phyloP scores from a whole-genome alignment of 306 rosid species.

The Glycyrrhiza uralensis region DNA sequence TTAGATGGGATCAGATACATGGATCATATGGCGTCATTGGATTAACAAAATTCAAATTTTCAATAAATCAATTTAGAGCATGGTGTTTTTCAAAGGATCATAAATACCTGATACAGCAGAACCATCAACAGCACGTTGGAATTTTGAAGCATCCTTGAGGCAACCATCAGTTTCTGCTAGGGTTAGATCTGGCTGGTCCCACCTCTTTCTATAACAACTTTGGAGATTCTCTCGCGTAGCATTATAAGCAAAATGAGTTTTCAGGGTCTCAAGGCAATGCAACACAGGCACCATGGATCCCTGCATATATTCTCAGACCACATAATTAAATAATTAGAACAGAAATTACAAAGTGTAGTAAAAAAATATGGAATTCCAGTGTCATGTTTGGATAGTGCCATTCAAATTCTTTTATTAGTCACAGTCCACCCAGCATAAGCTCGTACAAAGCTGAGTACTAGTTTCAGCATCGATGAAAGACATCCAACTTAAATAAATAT shows the following conservation, averaged over 20 bases:
- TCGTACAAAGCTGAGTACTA: slow-evolving; percentile 5
- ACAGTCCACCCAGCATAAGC: slow-evolving; percentile 12
- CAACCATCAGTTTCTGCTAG: slow-evolving; percentile 34
- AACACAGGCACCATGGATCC: slow-evolving; percentile 82
- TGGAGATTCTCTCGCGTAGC: slow-evolving; percentile 49
- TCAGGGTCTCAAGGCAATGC: slow-evolving; percentile 75
- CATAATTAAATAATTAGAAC: slow-evolving; percentile 25
- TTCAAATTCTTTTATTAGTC: slow-evolving; percentile 14
- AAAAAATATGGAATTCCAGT: slow-evolving; percentile 5
- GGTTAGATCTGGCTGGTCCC: slow-evolving; percentile 54
- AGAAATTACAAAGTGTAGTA: neutral
- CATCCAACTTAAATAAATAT: slow-evolving; percentile 10
- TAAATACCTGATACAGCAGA: slow-evolving; percentile 46
- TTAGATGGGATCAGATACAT: neutral
- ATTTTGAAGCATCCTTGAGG: slow-evolving; percentile 37
- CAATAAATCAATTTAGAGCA: neutral
- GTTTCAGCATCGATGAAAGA: slow-evolving; percentile 6
- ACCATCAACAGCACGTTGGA: slow-evolving; percentile 32
- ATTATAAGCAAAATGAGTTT: slow-evolving; percentile 62
- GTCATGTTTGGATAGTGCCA: slow-evolving; percentile 20
- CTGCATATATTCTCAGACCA: slow-evolving; percentile 54
- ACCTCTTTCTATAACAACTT: slow-evolving; percentile 58
- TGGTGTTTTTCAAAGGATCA: neutral
- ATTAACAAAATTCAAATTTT: neutral
- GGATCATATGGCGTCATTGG: neutral